Percentiles rank a stretch among this genome's conserved stretches.
Conservation (phyloP, 108 stramenopile genomes). For the Discostella stelligeroides region DNA sequence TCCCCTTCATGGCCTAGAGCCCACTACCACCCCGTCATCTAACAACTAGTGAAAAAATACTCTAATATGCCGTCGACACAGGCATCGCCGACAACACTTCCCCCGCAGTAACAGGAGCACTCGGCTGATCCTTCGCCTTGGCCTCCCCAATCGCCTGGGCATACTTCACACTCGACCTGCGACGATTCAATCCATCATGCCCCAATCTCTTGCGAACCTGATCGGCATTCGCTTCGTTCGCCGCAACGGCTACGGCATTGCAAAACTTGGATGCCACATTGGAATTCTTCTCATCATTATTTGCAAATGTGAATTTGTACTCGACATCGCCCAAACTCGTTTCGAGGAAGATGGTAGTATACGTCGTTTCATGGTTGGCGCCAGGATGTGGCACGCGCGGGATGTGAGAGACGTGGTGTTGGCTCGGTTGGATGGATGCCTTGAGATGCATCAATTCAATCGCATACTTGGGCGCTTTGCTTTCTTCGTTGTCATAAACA, state of each 20-base stretch:
- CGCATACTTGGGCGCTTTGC: slow-evolving; percentile 74
- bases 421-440: slow-evolving; percentile 38
- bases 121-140: slow-evolving; percentile 81
- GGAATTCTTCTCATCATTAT: slow-evolving; percentile 18
- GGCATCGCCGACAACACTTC: slow-evolving; percentile 59
- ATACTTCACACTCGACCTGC: slow-evolving; percentile 61
- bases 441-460: slow-evolving; percentile 63
- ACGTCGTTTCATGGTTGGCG: slow-evolving; percentile 17
- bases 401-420: slow-evolving; percentile 7
- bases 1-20: too few species aligned
- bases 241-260: slow-evolving; percentile 36
- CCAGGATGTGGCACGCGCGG: slow-evolving; percentile 37
- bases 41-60: neutral
- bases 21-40: too few species aligned
- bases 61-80: neutral
- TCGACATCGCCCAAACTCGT: slow-evolving; percentile 76
- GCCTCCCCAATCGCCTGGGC: slow-evolving; percentile 66
- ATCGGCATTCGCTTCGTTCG: slow-evolving; percentile 39
- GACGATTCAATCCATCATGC: slow-evolving; percentile 66
- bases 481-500: slow-evolving; percentile 61
- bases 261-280: slow-evolving; percentile 46
- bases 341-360: slow-evolving; percentile 54
- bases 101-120: slow-evolving; percentile 49
- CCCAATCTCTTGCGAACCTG: slow-evolving; percentile 59
- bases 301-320: slow-evolving; percentile 62